Evolutionary conservation across 2,329 filamentous ascomycete genomes (phyloP), one percentile per base, ranked within the genome.

Genomic region (Cladophialophora immunda): DNA sequence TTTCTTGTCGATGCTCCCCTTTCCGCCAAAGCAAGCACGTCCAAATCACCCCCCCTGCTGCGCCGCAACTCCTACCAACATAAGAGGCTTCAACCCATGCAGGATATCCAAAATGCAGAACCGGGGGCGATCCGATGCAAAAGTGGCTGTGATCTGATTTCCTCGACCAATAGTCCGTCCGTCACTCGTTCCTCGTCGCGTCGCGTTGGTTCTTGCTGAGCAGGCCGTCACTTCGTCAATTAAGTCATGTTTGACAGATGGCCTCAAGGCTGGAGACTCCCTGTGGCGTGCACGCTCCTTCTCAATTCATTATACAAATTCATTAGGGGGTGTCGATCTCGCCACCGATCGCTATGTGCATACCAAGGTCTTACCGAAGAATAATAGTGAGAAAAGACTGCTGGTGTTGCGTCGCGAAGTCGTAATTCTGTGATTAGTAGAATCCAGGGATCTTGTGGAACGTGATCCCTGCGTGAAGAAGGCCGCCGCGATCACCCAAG

Each of bases 191-290:
- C 45, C 19, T 50, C 45, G 9, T 50, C 45, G 45, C 45, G 45
- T 25, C 45, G 25, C 25, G 25, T 50, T 25, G 19, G 11, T 11
- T 50, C 25, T 8, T n/a, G 19, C n/a, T 22, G 19, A 50, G 45
- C 45, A 50, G 45, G 45, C 45, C 45, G 45, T 50, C 45, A 50
- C 45, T 50, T 50, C 45, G 45, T 50, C 45, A 50, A 50, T 25
- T 25, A 25, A 50, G 45, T 50, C 45, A 25, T 50, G 38, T 19
- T 25, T 50, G 45, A 50, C 45, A 22, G 3, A 13, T 22, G 45
- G 38, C 9, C 22, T 25, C 45, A 25, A 50, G 45, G 4, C 45
- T 25, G 45, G 45, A 50, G 45, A 50, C 19, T 13, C 11, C 45
- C 45, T 11, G 9, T 50, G 45, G 45, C 19, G 25, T 25, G 45